phyloP scores from a whole-genome alignment of 257 asterid genomes.

The Voacanga thouarsii region DNA sequence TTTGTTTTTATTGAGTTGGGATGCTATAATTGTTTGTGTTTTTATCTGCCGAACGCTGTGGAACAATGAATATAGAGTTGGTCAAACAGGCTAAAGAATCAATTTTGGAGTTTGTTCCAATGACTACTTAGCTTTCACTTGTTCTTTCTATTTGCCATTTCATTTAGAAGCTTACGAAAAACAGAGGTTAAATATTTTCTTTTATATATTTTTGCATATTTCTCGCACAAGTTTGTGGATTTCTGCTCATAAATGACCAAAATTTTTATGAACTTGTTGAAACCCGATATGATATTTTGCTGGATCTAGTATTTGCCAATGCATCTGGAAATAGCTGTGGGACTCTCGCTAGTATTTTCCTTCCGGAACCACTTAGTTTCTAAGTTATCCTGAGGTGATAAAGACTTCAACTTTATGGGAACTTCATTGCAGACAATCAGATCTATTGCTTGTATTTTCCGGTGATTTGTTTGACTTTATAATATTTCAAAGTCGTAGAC shows the following conservation, averaged over 20 bases:
- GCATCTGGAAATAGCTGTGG: not conserved
- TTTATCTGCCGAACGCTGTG: not conserved
- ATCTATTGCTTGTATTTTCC: too few relatives aligned
- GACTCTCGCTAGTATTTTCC: not conserved
- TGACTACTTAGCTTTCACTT: not conserved
- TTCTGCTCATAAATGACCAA: not conserved
- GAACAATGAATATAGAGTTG: not conserved
- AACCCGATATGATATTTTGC: not conserved
- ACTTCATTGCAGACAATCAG: not conserved
- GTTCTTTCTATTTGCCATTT: not conserved
- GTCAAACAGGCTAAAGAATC: not conserved
- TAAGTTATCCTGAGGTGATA: not conserved
- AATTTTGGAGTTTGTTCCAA: not conserved
- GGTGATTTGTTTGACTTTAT: too few relatives aligned
- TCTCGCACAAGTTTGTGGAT: not conserved
- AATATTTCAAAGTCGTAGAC: not conserved
- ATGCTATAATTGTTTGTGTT: not conserved
- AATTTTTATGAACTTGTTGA: not conserved
- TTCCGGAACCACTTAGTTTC: not conserved
- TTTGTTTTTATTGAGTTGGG: not conserved
- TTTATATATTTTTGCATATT: not conserved
- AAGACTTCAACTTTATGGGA: not conserved
- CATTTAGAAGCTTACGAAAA: not conserved
- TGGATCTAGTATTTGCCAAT: not conserved
- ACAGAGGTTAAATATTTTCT: not conserved